phyloP scores from a whole-genome alignment of 163 green algal species.

The Coccomyxa subellipsoidea region DNA sequence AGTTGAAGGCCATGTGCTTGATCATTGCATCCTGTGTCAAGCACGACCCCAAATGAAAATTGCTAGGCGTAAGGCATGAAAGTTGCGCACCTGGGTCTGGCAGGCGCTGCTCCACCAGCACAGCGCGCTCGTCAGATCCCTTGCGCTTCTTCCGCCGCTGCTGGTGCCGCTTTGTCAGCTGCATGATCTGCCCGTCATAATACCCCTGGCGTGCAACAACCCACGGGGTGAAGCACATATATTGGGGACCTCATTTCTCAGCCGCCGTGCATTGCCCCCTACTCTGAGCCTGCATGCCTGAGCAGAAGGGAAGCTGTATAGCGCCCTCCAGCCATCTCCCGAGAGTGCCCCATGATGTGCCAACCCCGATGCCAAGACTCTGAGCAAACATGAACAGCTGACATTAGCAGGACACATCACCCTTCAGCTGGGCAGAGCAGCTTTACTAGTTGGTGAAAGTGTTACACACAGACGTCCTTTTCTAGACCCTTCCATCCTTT shows the following conservation, averaged over 20 bases:
- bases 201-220: slow-evolving; percentile 7
- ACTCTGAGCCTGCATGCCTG: background rate
- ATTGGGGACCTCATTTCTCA: background rate
- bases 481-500: too few species aligned
- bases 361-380: too few species aligned
- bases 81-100: background rate
- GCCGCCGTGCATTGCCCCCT: background rate
- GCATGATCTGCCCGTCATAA: slow-evolving; percentile 20
- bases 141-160: slow-evolving; percentile 15
- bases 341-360: background rate
- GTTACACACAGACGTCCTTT: too few species aligned
- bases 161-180: slow-evolving; percentile 27
- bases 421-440: too few species aligned
- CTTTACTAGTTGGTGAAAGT: background rate
- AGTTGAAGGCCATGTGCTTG: too few species aligned
- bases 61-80: too few species aligned
- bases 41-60: too few species aligned
- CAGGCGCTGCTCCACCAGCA: background rate
- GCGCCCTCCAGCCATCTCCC: background rate
- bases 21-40: too few species aligned
- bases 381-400: background rate
- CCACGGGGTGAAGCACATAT: background rate
- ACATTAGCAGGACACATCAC: background rate
- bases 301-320: background rate
- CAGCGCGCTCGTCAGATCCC: background rate